Base-by-base conservation (phyloP, 2,329 filamentous ascomycete genomes). In the Botrytis squamosa region DNA sequence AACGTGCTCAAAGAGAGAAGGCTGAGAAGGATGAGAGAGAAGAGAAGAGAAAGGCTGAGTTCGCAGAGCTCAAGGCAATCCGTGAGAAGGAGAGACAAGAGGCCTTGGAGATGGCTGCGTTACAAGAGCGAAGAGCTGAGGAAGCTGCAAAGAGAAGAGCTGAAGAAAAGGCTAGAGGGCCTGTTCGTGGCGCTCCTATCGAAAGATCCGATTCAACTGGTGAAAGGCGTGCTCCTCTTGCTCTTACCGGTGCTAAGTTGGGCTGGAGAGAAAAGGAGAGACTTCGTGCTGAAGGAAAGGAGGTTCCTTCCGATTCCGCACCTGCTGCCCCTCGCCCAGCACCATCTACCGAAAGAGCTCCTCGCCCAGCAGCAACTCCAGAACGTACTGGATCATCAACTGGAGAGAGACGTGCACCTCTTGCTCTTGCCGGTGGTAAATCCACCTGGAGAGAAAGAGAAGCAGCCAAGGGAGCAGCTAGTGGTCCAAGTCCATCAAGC, bases 61-160 rank as follows among this genome's bases (percentile, higher is more conserved):
- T 94, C 81, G 88, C 89, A 78, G 92, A 86, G 78, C 83, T 88
- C 82, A 90, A 90, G 85, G 89, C 91, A 79, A 86, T 91, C 82
- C 86, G 89, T 78, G 89, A 90, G 77, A 86, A 86, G 82, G 89
- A 92, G 83, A 87, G 89, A 73, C 88, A 97, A 83, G 92, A 94
- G 82, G 84, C 85, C 75, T 81, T 88, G 75, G 89, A 91, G 84
- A 88, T 87, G 83, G 88, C 86, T 66, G 89, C 89, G 20, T 84
- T 89, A 78, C 95, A 98, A 84, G 90, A 89, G 79, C 89, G 94
- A 81, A 91, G 93, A 82, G 95, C 97, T 83, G 94, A 96, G 79
- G 95, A 97, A 83, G 95, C 94, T 25, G 90, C 95, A 83, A 92
- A 92, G 77, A 90, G 92, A 79, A 89, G 88, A 82, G 89, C 87